phyloP scores from a whole-genome alignment of 805 yeast species.

The Wickerhamomyces chaumierensis region DNA sequence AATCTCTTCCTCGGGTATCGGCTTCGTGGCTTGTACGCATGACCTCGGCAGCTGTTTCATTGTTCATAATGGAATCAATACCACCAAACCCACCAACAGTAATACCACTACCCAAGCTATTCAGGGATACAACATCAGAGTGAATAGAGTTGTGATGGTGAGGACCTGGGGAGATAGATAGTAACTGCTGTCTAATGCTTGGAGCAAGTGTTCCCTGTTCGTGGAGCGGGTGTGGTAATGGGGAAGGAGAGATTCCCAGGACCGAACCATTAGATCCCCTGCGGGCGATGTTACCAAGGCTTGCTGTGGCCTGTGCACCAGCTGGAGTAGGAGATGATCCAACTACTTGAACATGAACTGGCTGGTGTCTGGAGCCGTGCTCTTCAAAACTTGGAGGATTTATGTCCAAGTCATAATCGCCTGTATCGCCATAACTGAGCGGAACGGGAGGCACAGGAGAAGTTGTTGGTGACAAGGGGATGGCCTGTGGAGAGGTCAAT shows the following conservation, averaged over 20 bases:
- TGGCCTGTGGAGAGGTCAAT: conserved; percentile 53
- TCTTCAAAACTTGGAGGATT: not conserved
- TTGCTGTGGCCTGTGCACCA: not conserved
- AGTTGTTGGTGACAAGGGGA: conserved; percentile 42
- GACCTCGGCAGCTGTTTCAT: no score
- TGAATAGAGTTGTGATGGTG: not conserved
- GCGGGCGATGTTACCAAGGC: not conserved
- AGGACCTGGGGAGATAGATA: not conserved
- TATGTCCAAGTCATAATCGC: not conserved
- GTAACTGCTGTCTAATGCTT: not conserved
- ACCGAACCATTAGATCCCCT: not conserved
- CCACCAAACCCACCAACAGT: not conserved
- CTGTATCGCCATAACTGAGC: not conserved
- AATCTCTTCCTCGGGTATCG: not conserved
- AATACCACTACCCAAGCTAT: not conserved
- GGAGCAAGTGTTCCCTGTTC: not conserved
- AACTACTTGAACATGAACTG: not conserved
- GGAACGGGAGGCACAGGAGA: conserved; percentile 25
- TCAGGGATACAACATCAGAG: not conserved
- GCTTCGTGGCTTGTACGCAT: not conserved
- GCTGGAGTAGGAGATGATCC: not conserved
- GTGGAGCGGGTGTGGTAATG: not conserved
- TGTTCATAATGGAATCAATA: conserved; percentile 1
- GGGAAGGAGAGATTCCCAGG: not conserved
- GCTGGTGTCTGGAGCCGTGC: not conserved